Evolutionary conservation across 164 flowering plant species (phyloP).

Genomic region (Amborella trichopoda): DNA sequence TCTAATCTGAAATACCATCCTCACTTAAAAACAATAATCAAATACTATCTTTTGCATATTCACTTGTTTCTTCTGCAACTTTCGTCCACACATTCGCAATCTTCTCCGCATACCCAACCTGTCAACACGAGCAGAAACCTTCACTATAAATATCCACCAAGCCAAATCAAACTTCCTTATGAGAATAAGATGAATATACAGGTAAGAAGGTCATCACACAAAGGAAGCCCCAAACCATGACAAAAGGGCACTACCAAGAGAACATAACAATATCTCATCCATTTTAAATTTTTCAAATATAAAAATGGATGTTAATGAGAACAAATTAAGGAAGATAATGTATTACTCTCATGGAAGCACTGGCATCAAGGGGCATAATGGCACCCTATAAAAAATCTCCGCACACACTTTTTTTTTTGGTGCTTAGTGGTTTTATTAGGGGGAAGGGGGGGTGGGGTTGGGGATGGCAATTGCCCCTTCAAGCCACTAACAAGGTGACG

Average conservation of each 20-base stretch:
- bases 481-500: too few species aligned
- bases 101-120: constrained; percentile 90
- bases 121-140: constrained; percentile 12
- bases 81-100: constrained; percentile 73
- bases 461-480: too few species aligned
- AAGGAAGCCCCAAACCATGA: neutral
- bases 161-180: neutral
- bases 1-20: too few species aligned
- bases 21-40: constrained; percentile 16
- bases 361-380: too few species aligned
- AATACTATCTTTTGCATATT: constrained; percentile 32
- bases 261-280: neutral
- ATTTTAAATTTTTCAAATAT: neutral
- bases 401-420: too few species aligned
- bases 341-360: too few species aligned
- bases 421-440: too few species aligned
- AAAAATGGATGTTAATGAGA: neutral
- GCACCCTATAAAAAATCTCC: too few species aligned
- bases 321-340: too few species aligned
- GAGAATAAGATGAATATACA: neutral
- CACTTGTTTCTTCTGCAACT: constrained; percentile 75
- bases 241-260: too few species aligned
- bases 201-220: neutral
- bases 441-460: too few species aligned
- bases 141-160: neutral